A percentile compares a stretch with the other conserved stretches of the same genome.
These are phyloP conservation scores for Eremothecium coryli DNA, from an alignment of 1,139 yeast species.

Conservation along the genomic window DNA sequence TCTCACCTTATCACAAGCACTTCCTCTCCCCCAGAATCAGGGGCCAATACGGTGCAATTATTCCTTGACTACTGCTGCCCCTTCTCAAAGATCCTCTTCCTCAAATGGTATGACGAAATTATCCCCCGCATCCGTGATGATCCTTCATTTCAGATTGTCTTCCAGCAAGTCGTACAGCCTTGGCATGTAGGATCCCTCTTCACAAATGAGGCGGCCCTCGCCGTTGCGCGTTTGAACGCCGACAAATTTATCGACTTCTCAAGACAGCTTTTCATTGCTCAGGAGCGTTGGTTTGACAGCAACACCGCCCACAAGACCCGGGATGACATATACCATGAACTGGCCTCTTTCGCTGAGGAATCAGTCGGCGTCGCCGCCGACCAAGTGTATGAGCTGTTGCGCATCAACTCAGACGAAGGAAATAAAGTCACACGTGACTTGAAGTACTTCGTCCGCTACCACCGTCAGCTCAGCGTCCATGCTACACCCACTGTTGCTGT, in stretches of 20 bases:
- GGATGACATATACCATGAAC: constrained; percentile 45
- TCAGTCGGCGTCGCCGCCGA: constrained; percentile 33
- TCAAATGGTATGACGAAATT: constrained; percentile 43
- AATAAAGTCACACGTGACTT: constrained; percentile 51
- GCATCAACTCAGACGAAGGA: constrained; percentile 40
- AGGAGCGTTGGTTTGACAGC: constrained; percentile 51
- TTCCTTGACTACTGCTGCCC: constrained; percentile 78
- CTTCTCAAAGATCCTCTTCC: constrained; percentile 56
- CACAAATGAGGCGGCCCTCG: constrained; percentile 65
- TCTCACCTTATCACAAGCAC: not conserved
- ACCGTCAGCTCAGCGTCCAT: constrained; percentile 72
- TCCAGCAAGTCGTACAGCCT: constrained; percentile 68
- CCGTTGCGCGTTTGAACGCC: constrained; percentile 52
- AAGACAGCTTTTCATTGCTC: constrained; percentile 44
- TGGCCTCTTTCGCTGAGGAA: constrained; percentile 44
- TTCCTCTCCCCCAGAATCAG: not conserved
- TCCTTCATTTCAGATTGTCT: constrained; percentile 44
- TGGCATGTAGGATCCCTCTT: constrained; percentile 74
- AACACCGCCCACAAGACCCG: constrained; percentile 48
- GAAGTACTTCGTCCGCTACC: constrained; percentile 64
- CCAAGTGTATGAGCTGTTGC: constrained; percentile 32
- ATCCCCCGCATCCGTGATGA: constrained; percentile 42
- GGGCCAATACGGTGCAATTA: constrained; percentile 38
- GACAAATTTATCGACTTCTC: constrained; percentile 57
- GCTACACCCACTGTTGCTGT: constrained; percentile 75